Percentiles rank a stretch among this genome's conserved stretches.
Evolutionary conservation across 2,329 filamentous ascomycete genomes (phyloP).

Genomic region (Pseudogymnoascus sp.): DNA sequence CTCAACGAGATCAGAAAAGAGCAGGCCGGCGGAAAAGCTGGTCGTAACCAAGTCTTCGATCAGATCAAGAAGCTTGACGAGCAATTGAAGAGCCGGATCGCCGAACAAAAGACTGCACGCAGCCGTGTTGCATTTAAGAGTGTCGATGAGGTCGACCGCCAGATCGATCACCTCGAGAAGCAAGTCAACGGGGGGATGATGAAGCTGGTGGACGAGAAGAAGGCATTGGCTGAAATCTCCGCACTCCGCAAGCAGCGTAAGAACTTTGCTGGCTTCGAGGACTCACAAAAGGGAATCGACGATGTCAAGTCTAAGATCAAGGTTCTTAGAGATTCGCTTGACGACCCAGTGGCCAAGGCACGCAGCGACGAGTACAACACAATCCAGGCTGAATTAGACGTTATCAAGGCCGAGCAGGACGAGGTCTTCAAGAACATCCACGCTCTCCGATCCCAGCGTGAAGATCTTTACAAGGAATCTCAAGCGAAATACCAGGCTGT

Average conservation of each 20-base stretch:
- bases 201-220: constrained; percentile 97
- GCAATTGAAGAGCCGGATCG: constrained; percentile 74
- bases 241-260: constrained; percentile 83
- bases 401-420: constrained; percentile 87
- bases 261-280: constrained; percentile 78
- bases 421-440: constrained; percentile 84
- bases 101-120: constrained; percentile 80
- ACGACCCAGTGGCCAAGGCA: constrained; percentile 85
- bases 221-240: constrained; percentile 76
- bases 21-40: constrained; percentile 80
- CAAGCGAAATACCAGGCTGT: constrained; percentile 77
- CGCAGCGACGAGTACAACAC: constrained; percentile 78
- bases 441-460: constrained; percentile 74
- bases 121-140: constrained; percentile 79
- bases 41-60: constrained; percentile 70
- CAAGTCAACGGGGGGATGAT: constrained; percentile 83
- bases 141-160: constrained; percentile 75
- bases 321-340: constrained; percentile 78
- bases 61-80: constrained; percentile 90
- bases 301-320: constrained; percentile 81
- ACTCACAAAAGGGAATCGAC: constrained; percentile 81
- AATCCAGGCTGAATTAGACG: constrained; percentile 81
- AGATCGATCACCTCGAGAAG: constrained; percentile 74
- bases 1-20: constrained; percentile 77
- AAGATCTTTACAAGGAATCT: constrained; percentile 75